Evolutionary conservation across 2,329 filamentous ascomycete species (phyloP), one percentile per base, ranked within the genome.

Genomic region (Endocalyx cinctus): DNA sequence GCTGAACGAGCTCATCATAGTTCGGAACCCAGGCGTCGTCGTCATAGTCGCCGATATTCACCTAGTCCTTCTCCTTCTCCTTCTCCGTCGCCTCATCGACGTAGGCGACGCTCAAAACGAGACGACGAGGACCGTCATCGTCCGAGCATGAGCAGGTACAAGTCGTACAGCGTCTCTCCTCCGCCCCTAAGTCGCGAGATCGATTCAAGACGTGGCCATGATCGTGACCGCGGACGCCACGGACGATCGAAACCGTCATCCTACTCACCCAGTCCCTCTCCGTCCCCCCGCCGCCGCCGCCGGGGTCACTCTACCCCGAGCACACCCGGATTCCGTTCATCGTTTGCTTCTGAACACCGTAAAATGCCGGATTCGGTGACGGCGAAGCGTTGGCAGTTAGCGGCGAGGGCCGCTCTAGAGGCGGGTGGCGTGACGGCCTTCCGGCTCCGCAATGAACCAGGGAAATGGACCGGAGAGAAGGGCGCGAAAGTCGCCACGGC

Each of bases 371-470:
- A 48, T 5, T 17, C 36, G 13, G 41, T 33, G 20, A 32, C 27
- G 5, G 48, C 47, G 2, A 41, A 50, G 1, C 42, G 50, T 10
- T 57, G 52, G 55, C 53, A 57, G 43, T 47, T 49, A 41, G 66
- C 67, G 1, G 66, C 66, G 2, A 60, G 64, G 4, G 67, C 67
- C 2, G 69, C 69, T 4, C 50, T 72, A 2, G 60, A 64, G 20
- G 69, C 69, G 1, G 69, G 68, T 22, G 69, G 68, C 2, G 57
- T 70, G 29, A 67, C 69, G 4, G 66, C 66, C 7, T 65, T 70
- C 54, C 59, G 65, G 29, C 57, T 65, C 29, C 64, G 66, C 30
- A 58, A 64, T 28, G 63, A 70, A 12, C 57, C 60, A 2, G 63
- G 67, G 3, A 53, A 60, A 1, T 73, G 69, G 69, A 51, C 67